phyloP scores from a whole-genome alignment of 2,329 filamentous ascomycete species.

The Colletotrichum destructivum region DNA sequence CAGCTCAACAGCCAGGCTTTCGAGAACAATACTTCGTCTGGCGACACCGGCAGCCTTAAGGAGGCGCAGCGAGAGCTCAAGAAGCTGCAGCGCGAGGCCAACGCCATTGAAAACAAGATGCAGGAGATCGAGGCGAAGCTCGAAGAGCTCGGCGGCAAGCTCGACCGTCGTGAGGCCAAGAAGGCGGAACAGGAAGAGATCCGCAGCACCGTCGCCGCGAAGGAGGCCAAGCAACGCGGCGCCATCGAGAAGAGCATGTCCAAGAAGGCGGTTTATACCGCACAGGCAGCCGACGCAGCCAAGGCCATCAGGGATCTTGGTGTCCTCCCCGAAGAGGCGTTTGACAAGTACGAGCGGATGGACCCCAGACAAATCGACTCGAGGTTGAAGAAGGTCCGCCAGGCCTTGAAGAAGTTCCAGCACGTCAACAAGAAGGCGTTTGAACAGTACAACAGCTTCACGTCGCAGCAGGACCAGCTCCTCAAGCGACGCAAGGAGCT shows the following conservation, averaged over 20 bases:
- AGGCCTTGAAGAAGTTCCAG: slow-evolving; percentile 94
- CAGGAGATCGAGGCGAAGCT: slow-evolving; percentile 82
- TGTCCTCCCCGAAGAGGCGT: slow-evolving; percentile 93
- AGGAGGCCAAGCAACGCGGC: slow-evolving; percentile 89
- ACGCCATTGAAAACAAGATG: slow-evolving; percentile 77
- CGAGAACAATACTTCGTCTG: slow-evolving; percentile 68
- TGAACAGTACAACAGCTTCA: slow-evolving; percentile 98
- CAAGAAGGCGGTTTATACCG: slow-evolving; percentile 84
- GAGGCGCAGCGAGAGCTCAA: slow-evolving; percentile 87
- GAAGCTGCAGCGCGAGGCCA: slow-evolving; percentile 79
- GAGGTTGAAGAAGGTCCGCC: slow-evolving; percentile 90
- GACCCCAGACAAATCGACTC: slow-evolving; percentile 79
- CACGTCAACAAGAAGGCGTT: slow-evolving; percentile 99
- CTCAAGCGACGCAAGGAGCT: slow-evolving; percentile 89
- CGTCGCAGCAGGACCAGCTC: slow-evolving; percentile 88
- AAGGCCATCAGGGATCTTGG: slow-evolving; percentile 94
- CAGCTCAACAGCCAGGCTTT: slow-evolving; percentile 84
- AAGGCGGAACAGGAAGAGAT: slow-evolving; percentile 77
- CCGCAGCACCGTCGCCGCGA: slow-evolving; percentile 81
- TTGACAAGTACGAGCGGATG: slow-evolving; percentile 89
- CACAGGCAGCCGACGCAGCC: slow-evolving; percentile 84
- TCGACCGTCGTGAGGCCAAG: slow-evolving; percentile 69
- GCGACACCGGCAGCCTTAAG: slow-evolving; percentile 75
- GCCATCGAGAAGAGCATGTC: slow-evolving; percentile 93
- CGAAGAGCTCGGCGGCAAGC: slow-evolving; percentile 65